phyloP scores from a whole-genome alignment of 495 filamentous ascomycete species.

The Podospora anserina region DNA sequence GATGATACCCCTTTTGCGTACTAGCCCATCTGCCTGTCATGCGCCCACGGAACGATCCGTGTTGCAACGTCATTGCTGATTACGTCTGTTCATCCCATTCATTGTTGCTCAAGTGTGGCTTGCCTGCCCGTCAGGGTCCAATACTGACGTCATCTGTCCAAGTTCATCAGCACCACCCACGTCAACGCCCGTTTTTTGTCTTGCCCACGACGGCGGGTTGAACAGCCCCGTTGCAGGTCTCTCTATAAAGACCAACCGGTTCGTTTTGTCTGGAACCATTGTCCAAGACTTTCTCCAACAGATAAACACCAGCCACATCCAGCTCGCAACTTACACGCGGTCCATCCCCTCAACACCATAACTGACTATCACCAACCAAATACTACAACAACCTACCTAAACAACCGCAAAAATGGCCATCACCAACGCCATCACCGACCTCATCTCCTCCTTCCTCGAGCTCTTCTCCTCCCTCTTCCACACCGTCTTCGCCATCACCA shows the following conservation, averaged over 20 bases:
- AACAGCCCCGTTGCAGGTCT: not conserved
- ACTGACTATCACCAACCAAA: not conserved
- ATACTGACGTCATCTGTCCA: conserved; percentile 16
- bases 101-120: not conserved
- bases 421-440: conserved; percentile 31
- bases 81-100: not conserved
- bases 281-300: not conserved
- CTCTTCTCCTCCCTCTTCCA: conserved; percentile 31
- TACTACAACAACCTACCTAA: conserved; percentile 5
- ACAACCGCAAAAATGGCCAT: conserved; percentile 31
- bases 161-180: conserved; percentile 6
- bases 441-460: conserved; percentile 35
- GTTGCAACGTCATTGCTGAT: not conserved
- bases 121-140: not conserved
- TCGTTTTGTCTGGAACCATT: not conserved
- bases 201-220: not conserved
- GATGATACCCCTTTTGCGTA: conserved; percentile 15
- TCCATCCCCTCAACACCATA: no score
- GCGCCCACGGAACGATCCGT: not conserved
- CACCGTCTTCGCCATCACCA: conserved; percentile 30
- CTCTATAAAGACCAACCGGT: not conserved
- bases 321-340: not conserved
- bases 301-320: not conserved
- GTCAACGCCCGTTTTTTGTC: not conserved
- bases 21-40: not conserved